Percentiles rank a stretch among this genome's conserved stretches.
phyloP scores from a whole-genome alignment of 2,329 filamentous ascomycete species.

The Neophaeococcomyces mojaviensis region DNA sequence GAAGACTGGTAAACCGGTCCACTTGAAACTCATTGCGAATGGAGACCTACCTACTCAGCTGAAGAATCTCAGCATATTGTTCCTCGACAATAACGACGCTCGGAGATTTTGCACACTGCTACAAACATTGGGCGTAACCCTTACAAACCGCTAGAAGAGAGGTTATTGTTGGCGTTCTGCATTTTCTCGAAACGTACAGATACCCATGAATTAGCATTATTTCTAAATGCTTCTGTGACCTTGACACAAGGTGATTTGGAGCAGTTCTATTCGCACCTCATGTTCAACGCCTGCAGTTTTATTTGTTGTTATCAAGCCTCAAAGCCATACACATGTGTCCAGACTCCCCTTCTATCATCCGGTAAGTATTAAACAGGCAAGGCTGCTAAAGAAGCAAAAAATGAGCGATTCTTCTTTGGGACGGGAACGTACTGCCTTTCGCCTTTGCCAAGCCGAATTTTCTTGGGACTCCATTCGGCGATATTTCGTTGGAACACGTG shows the following conservation, averaged over 20 bases:
- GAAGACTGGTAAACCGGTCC: constrained; percentile 31
- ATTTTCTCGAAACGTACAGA: not conserved
- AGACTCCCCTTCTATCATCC: no score
- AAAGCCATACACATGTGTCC: no score
- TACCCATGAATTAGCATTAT: not conserved
- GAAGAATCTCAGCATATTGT: constrained; percentile 31
- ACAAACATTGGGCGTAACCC: constrained; percentile 2
- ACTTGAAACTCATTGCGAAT: constrained; percentile 32
- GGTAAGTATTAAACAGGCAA: no score
- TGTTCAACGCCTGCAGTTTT: no score
- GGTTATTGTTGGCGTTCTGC: no score
- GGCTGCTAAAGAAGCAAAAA: no score
- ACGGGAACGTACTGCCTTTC: not conserved
- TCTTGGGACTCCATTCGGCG: not conserved
- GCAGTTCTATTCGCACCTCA: no score
- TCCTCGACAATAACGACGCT: constrained; percentile 33
- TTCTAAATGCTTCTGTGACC: no score
- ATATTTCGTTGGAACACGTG: no score
- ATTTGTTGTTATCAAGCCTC: no score
- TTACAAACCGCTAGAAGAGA: not conserved
- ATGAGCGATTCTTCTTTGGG: no score
- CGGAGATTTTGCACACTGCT: constrained; percentile 13
- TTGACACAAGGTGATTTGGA: no score
- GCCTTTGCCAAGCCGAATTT: not conserved
- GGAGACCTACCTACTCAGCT: constrained; percentile 35